A percentile compares a stretch with the other conserved stretches of the same genome.
Evolutionary conservation across 306 rosid species (phyloP).

Genomic region (Betula pendula): DNA sequence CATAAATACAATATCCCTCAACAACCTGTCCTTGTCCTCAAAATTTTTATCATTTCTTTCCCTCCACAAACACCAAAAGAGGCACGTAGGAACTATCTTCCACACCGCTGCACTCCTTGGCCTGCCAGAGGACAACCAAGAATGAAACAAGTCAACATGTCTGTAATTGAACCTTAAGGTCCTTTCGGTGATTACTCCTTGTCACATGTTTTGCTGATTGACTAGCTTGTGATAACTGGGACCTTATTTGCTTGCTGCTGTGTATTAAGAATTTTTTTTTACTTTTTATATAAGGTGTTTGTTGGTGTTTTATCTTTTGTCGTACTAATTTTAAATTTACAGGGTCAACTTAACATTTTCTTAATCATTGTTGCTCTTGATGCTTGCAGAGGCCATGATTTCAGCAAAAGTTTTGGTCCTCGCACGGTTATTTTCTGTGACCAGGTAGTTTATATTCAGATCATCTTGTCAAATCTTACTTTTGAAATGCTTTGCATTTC

Average conservation of each 20-base stretch:
- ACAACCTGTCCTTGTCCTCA: too few species aligned
- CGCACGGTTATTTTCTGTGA: conserved; percentile 76
- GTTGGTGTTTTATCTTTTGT: neutral
- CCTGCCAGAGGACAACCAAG: too few species aligned
- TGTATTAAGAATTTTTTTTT: neutral
- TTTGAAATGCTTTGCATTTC: neutral
- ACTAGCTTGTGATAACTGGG: neutral
- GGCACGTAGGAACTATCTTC: too few species aligned
- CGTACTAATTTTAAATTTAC: neutral
- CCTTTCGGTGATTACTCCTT: neutral
- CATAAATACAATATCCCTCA: too few species aligned
- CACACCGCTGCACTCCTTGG: too few species aligned
- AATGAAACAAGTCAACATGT: too few species aligned
- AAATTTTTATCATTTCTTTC: too few species aligned
- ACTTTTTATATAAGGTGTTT: neutral
- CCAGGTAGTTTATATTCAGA: conserved; percentile 53
- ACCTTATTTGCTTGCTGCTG: neutral
- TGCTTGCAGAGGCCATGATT: conserved; percentile 57
- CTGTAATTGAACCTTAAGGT: neutral
- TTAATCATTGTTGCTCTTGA: conserved; percentile 20
- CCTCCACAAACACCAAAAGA: too few species aligned
- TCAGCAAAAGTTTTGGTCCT: conserved; percentile 62
- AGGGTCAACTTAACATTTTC: neutral
- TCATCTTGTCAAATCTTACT: conserved; percentile 4
- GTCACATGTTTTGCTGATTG: neutral